Percentiles rank a stretch among this genome's conserved stretches.
Conservation (phyloP, 164 flowering plant genomes). For the Berberis vulgaris region DNA sequence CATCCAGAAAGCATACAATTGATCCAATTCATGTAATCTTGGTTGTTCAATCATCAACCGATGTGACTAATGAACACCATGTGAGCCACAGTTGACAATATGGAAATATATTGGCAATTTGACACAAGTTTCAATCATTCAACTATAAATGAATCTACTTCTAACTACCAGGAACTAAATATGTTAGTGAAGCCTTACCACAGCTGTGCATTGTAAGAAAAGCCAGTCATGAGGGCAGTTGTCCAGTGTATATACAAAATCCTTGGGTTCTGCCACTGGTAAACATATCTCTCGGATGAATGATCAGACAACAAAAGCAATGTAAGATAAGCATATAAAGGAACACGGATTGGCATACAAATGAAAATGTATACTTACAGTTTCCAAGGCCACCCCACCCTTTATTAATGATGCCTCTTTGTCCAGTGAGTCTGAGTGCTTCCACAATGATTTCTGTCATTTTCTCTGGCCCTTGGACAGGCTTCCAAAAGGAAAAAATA, state of each 20-base stretch:
- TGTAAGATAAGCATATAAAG: too few relatives aligned
- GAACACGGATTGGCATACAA: too few relatives aligned
- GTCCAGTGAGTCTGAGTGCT: conserved; percentile 74
- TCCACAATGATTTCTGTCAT: conserved; percentile 93
- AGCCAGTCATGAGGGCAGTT: conserved; percentile 98
- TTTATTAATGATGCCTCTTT: conserved; percentile 93
- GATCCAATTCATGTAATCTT: too few relatives aligned
- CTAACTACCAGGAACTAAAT: background rate
- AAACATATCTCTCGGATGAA: conserved; percentile 8
- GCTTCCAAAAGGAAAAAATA: conserved; percentile 32
- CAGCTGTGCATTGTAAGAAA: conserved; percentile 84
- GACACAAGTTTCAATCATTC: too few relatives aligned
- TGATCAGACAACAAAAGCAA: too few relatives aligned
- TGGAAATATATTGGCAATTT: too few relatives aligned
- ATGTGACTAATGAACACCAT: too few relatives aligned
- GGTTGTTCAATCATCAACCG: too few relatives aligned
- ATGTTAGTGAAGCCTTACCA: conserved; percentile 46
- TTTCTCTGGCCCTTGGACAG: conserved; percentile 92
- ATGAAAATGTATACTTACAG: conserved; percentile 43
- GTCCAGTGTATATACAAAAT: conserved; percentile 67
- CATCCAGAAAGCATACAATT: too few relatives aligned
- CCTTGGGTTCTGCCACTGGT: conserved; percentile 86
- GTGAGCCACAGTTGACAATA: too few relatives aligned
- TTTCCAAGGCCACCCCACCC: conserved; percentile 99
- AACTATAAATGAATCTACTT: too few relatives aligned